Base-by-base conservation (phyloP, 2,329 filamentous ascomycete species). In the Fusarium napiforme region DNA sequence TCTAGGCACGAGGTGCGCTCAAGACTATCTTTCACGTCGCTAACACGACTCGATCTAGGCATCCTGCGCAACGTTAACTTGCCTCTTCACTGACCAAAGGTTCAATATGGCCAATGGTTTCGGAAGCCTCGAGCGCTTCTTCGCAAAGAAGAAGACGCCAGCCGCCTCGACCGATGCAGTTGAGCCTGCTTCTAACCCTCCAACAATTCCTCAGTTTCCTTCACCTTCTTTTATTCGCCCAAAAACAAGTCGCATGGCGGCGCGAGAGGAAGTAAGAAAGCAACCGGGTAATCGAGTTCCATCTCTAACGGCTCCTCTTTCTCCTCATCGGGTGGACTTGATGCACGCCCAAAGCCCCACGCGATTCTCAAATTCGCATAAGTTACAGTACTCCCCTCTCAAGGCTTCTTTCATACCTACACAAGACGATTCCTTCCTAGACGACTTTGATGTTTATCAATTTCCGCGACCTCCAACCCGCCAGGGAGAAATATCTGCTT, bases 191-290 rank as follows among this genome's bases (percentile, higher is more conserved):
- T 64, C 65, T 34, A 57, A 68, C 21, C 73, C 73, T 36, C 61
- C 78, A 14, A 58, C 77, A 30, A 82, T 79, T 57, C 82, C 81
- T 57, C 79, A 82, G 56, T 89, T 88, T 69, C 87, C 87, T 9
- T 83, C 83, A 26, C 84, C 87, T 11, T 87, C 87, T 2, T 91
- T 88, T 72, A 87, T 91, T 69, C 84, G 87, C 50, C 89, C 89
- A 32, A 89, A 83, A 42, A 83, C 85, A 21, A 83, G 82, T 61
- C 84, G 87, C 30, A 90, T 91, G 89, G 80, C 85, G 52, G 88
- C 89, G n/a, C 84, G 89, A 53, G 85, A 89, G 53, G 87, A 87
- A 75, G 74, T 81, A 23, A 78, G 79, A 37, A 71, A 79, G 37
- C 79, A 81, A 50, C 72, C 78, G 30, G 55, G 73, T 39, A 66